These are phyloP conservation scores for Colletotrichum gloeosporioides DNA, from an alignment of 2,329 filamentous ascomycete genomes.

Conservation along the genomic window DNA sequence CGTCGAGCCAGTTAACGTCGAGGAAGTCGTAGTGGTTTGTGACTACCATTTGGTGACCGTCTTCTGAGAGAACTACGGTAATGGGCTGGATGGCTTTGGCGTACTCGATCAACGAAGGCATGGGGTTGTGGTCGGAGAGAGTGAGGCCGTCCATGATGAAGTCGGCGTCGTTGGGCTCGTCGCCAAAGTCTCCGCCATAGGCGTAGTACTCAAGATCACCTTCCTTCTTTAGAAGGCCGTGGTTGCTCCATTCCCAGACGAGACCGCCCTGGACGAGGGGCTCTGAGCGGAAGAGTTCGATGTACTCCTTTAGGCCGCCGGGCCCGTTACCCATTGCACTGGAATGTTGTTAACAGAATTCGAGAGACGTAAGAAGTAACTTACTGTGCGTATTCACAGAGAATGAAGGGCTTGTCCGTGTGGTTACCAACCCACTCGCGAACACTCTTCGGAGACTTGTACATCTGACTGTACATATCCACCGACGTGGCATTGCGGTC, in stretches of 20 bases:
- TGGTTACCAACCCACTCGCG: constrained; percentile 40
- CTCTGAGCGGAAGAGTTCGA: constrained; percentile 66
- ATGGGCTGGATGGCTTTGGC: constrained; percentile 66
- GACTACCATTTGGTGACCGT: constrained; percentile 43
- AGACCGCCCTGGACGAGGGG: constrained; percentile 62
- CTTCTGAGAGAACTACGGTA: constrained; percentile 48
- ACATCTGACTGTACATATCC: constrained; percentile 72
- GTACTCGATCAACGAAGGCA: constrained; percentile 58
- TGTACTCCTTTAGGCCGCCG: constrained; percentile 70
- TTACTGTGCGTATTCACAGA: constrained; percentile 56
- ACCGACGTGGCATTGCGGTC: constrained; percentile 62
- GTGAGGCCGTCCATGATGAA: constrained; percentile 64
- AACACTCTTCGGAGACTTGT: constrained; percentile 54
- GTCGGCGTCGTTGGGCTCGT: constrained; percentile 62
- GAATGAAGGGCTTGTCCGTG: constrained; percentile 60
- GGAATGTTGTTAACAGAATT: background rate
- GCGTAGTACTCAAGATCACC: constrained; percentile 54
- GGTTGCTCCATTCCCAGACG: constrained; percentile 70
- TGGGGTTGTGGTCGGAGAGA: constrained; percentile 52
- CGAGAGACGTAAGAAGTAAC: rapidly evolving
- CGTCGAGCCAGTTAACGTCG: constrained; percentile 52
- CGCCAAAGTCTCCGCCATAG: constrained; percentile 68
- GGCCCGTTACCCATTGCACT: constrained; percentile 75
- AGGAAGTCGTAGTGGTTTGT: constrained; percentile 61
- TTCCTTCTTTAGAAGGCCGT: constrained; percentile 49